Evolutionary conservation across 768 basidiomycete genomes (phyloP).

Genomic region (Lactarius evosmus): DNA sequence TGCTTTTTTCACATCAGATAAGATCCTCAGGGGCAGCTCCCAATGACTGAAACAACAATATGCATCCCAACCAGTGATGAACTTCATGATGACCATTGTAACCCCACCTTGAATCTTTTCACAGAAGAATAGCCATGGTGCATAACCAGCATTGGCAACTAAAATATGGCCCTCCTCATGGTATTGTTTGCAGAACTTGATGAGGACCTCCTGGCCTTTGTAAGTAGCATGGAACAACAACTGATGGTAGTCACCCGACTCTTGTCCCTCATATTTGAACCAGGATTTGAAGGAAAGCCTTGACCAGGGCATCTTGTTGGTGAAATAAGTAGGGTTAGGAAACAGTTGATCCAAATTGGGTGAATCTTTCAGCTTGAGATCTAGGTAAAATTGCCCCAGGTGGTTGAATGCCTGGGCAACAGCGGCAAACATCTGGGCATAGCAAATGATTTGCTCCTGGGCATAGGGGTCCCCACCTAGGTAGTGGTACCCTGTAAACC

Average conservation of each 20-base stretch:
- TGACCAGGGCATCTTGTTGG: too few relatives aligned
- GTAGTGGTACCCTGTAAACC: too few relatives aligned
- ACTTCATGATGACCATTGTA: slow-evolving; percentile 28
- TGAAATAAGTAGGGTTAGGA: too few relatives aligned
- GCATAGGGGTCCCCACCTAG: too few relatives aligned
- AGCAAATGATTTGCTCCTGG: too few relatives aligned
- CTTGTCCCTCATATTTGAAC: too few relatives aligned
- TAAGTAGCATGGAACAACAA: neutral
- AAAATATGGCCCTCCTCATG: slow-evolving; percentile 15
- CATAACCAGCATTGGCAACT: slow-evolving; percentile 13
- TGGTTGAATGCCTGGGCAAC: too few relatives aligned
- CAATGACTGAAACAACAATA: neutral
- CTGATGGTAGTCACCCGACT: neutral
- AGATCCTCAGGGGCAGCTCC: neutral
- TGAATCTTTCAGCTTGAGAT: too few relatives aligned
- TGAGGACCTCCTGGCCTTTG: slow-evolving; percentile 4
- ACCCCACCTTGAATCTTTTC: slow-evolving; percentile 14
- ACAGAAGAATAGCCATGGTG: slow-evolving; percentile 20
- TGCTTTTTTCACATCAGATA: slow-evolving; percentile 16
- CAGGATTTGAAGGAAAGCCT: too few relatives aligned
- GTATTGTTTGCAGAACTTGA: slow-evolving; percentile 26
- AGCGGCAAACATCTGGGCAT: too few relatives aligned
- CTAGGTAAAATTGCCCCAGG: too few relatives aligned
- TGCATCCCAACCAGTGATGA: slow-evolving; percentile 11
- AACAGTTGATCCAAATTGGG: too few relatives aligned